Percentiles rank a stretch among this genome's conserved stretches.
These are phyloP conservation scores for Talaromyces funiculosus DNA, from an alignment of 2,329 filamentous ascomycete species.

Conservation along the genomic window DNA sequence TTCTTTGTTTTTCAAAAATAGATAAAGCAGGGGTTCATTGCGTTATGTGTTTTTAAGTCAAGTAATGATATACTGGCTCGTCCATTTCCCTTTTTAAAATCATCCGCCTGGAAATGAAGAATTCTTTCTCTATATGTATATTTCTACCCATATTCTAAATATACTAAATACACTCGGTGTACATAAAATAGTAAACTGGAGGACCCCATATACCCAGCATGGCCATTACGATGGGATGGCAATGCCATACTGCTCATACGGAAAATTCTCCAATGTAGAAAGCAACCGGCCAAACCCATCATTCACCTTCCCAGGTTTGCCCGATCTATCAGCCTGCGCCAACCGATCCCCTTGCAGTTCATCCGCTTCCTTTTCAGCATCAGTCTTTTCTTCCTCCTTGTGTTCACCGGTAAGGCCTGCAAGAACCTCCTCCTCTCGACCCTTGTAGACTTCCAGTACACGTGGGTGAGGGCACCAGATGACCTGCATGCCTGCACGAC, in stretches of 20 bases:
- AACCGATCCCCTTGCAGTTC: constrained; percentile 32
- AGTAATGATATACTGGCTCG: neutral
- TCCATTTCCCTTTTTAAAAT: too few relatives aligned
- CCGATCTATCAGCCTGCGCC: constrained; percentile 31
- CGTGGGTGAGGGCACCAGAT: constrained; percentile 85
- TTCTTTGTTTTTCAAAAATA: too few relatives aligned
- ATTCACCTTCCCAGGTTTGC: constrained; percentile 49
- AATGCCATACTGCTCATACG: constrained; percentile 57
- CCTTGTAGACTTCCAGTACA: constrained; percentile 68
- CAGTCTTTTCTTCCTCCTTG: constrained; percentile 47
- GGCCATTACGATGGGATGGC: constrained; percentile 17
- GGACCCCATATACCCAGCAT: neutral
- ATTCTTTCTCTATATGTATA: neutral
- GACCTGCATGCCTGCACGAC: constrained; percentile 89
- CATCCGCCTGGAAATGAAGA: too few relatives aligned
- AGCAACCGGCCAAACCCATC: constrained; percentile 57
- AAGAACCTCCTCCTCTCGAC: constrained; percentile 72
- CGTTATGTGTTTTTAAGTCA: neutral
- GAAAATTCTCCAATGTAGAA: constrained; percentile 52
- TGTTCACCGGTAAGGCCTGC: constrained; percentile 74
- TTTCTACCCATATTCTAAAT: neutral
- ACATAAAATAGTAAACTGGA: neutral
- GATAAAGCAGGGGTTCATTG: too few relatives aligned
- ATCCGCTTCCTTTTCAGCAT: constrained; percentile 35
- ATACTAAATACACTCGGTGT: neutral